Conservation (phyloP, 345 rosid genomes). For the Carallia brachiata region DNA sequence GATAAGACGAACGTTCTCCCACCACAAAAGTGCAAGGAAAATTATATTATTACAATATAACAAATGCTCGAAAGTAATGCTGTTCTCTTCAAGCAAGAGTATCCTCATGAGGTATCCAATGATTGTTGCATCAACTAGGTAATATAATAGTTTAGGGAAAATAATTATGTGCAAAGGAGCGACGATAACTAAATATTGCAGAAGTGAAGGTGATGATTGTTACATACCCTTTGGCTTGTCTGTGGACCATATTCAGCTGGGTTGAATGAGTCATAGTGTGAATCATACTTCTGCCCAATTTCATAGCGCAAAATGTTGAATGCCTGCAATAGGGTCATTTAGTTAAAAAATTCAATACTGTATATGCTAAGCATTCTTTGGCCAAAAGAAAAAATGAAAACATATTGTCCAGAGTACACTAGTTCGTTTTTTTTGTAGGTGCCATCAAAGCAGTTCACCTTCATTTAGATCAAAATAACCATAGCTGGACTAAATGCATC, state of each 20-base stretch:
- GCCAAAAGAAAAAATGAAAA: neutral
- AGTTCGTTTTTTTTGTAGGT: neutral
- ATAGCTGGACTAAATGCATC: no score
- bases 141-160: neutral
- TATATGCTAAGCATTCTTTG: neutral
- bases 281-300: constrained; percentile 36
- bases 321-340: constrained; percentile 20
- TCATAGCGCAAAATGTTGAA: constrained; percentile 35
- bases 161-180: neutral
- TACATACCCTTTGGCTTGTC: constrained; percentile 66
- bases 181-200: neutral
- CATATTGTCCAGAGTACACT: neutral
- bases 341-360: neutral
- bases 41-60: no score
- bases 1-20: neutral
- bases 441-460: neutral
- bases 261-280: constrained; percentile 30
- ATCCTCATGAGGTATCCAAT: no score
- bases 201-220: neutral
- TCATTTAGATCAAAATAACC: neutral
- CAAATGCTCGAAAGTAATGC: no score
- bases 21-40: neutral
- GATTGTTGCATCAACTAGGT: no score
- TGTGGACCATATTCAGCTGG: constrained; percentile 51
- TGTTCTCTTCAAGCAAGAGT: no score